Percentiles rank a stretch among this genome's conserved stretches.
Conservation (phyloP, 768 basidiomycete species). For the Mycena galopus region DNA sequence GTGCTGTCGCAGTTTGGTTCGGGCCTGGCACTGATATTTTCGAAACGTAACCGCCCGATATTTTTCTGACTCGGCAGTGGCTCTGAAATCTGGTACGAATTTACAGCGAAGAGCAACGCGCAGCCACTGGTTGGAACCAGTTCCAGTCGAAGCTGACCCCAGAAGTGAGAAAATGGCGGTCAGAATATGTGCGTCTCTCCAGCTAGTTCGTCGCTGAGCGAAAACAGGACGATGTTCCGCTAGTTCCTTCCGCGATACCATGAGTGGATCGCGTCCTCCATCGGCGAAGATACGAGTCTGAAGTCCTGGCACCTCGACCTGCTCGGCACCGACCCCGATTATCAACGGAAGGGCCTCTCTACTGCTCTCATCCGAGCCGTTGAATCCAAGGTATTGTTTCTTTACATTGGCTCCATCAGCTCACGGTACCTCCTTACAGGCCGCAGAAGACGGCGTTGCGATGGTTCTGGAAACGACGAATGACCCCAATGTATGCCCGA, state of each 20-base stretch:
- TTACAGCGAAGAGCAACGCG: slow-evolving; percentile 31
- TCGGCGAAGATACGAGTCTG: slow-evolving; percentile 22
- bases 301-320: slow-evolving; percentile 31
- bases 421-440: not conserved
- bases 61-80: not conserved
- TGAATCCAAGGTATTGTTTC: slow-evolving; percentile 18
- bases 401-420: not conserved
- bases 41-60: slow-evolving; percentile 20
- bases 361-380: slow-evolving; percentile 29
- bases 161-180: slow-evolving; percentile 28
- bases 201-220: not conserved
- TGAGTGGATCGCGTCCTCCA: slow-evolving; percentile 1
- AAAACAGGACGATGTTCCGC: not conserved
- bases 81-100: not conserved
- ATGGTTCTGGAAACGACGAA: slow-evolving; percentile 34
- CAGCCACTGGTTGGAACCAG: slow-evolving; percentile 26
- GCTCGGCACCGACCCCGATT: slow-evolving; percentile 28
- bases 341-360: slow-evolving; percentile 32
- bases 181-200: slow-evolving; percentile 25
- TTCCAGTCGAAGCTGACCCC: slow-evolving; percentile 20
- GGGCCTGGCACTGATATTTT: slow-evolving; percentile 26
- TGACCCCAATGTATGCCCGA: slow-evolving; percentile 21
- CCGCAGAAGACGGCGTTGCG: not conserved
- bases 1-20: slow-evolving; percentile 35
- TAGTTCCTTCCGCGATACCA: slow-evolving; percentile 21